These are phyloP conservation scores for Pestalotiopsis sp. DNA, from an alignment of 2,329 filamentous ascomycete species.

Conservation along the genomic window DNA sequence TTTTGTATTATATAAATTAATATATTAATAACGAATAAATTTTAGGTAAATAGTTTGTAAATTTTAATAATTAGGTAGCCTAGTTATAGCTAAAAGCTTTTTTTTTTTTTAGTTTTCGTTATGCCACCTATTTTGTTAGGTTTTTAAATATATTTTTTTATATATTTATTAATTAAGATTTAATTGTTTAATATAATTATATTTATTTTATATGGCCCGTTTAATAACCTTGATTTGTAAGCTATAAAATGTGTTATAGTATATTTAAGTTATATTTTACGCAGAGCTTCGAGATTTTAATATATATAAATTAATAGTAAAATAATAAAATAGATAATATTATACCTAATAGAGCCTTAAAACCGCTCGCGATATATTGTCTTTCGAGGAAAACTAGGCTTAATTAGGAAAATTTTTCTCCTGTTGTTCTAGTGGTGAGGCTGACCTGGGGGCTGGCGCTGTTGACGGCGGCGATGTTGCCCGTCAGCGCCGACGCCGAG, in stretches of 20 bases:
- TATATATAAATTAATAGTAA: neutral
- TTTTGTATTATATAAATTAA: too few relatives aligned
- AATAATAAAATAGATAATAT: neutral
- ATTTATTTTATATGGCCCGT: neutral
- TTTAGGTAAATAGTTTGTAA: neutral
- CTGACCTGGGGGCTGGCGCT: conserved; percentile 20
- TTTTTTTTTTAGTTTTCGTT: too few relatives aligned
- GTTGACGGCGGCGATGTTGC: conserved; percentile 43
- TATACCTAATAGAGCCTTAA: too few relatives aligned
- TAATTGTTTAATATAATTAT: neutral
- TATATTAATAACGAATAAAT: too few relatives aligned
- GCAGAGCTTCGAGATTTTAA: neutral
- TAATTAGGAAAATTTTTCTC: too few relatives aligned
- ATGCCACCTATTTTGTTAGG: too few relatives aligned
- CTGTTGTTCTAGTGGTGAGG: conserved; percentile 16
- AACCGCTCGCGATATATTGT: too few relatives aligned
- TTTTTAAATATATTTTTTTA: too few relatives aligned
- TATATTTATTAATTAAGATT: neutral
- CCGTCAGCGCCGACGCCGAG: conserved; percentile 35
- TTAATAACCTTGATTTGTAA: neutral
- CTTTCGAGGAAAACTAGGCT: too few relatives aligned
- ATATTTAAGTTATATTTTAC: neutral
- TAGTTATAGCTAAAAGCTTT: too few relatives aligned
- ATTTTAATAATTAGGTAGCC: neutral
- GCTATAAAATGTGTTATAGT: neutral